These are phyloP conservation scores for Phytopythium cucurbitacearum DNA, from an alignment of 352 stramenopile genomes.

Conservation along the genomic window DNA sequence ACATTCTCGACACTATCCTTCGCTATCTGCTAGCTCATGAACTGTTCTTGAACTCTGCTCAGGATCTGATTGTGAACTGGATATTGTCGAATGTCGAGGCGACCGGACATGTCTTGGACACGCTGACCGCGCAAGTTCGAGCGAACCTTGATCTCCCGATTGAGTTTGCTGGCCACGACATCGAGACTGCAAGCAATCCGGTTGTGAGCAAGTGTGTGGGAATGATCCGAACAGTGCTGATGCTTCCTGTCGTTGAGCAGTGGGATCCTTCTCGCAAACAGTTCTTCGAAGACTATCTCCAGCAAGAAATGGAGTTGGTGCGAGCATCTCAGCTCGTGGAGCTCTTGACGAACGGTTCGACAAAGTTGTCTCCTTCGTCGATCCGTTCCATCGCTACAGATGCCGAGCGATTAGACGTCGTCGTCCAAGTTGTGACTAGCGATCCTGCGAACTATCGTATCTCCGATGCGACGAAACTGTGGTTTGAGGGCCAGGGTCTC, in stretches of 20 bases:
- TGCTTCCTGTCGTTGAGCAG: slow-evolving; percentile 24
- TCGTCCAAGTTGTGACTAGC: slow-evolving; percentile 50
- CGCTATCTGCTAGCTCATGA: slow-evolving; percentile 37
- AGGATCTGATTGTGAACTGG: slow-evolving; percentile 54
- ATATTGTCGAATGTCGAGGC: slow-evolving; percentile 36
- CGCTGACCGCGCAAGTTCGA: slow-evolving; percentile 30
- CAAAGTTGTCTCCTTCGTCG: slow-evolving; percentile 31
- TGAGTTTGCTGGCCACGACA: slow-evolving; percentile 27
- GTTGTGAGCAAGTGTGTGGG: slow-evolving; percentile 25
- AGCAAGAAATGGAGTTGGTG: slow-evolving; percentile 24
- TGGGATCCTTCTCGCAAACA: slow-evolving; percentile 18
- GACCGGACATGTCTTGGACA: slow-evolving; percentile 34
- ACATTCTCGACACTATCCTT: slow-evolving; percentile 49
- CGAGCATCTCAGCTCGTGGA: slow-evolving; percentile 50
- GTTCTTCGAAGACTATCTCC: slow-evolving; percentile 21
- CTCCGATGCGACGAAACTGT: slow-evolving; percentile 34
- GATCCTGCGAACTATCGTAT: slow-evolving; percentile 66
- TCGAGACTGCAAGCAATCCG: slow-evolving; percentile 19
- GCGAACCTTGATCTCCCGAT: slow-evolving; percentile 23
- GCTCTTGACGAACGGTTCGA: slow-evolving; percentile 45
- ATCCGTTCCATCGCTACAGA: slow-evolving; percentile 18
- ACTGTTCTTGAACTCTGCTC: slow-evolving; percentile 18
- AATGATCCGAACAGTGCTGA: slow-evolving; percentile 29
- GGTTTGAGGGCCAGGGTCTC: slow-evolving; percentile 26
- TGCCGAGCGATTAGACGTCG: slow-evolving; percentile 27